Conservation (phyloP, 176 grass and related monocot genomes). For the Juncus inflexus region DNA sequence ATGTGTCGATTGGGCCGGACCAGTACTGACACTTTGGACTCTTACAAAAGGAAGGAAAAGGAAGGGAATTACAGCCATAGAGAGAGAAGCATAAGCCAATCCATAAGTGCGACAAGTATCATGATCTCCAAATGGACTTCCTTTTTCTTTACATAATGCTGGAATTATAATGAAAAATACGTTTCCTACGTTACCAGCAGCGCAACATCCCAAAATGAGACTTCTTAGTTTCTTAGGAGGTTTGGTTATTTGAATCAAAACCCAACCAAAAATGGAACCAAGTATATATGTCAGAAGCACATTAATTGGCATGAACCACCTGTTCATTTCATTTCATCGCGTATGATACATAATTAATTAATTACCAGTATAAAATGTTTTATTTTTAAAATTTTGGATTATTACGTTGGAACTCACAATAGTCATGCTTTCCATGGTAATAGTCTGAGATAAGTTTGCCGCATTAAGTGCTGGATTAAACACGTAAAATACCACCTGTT, state of each 20-base stretch:
- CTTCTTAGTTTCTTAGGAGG: constrained; percentile 51
- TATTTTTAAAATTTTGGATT: background rate
- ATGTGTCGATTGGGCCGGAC: no score
- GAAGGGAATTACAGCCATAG: constrained; percentile 64
- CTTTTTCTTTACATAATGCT: constrained; percentile 85
- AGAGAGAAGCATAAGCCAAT: constrained; percentile 74
- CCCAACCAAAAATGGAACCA: constrained; percentile 67
- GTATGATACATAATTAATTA: background rate
- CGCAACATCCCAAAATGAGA: constrained; percentile 79
- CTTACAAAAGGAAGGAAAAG: no score
- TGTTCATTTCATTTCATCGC: constrained; percentile 19
- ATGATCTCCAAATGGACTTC: constrained; percentile 68
- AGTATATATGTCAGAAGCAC: constrained; percentile 54
- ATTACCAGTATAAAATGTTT: no score
- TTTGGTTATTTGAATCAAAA: constrained; percentile 48
- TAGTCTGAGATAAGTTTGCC: constrained; percentile 51
- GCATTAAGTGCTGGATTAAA: constrained; percentile 65
- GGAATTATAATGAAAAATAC: constrained; percentile 84
- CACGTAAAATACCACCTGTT: constrained; percentile 85
- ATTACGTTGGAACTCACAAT: constrained; percentile 43
- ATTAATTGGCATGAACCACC: constrained; percentile 97
- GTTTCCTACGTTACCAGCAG: constrained; percentile 87
- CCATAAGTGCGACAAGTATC: constrained; percentile 54
- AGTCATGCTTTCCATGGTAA: constrained; percentile 78
- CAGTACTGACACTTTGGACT: no score